Evolutionary conservation across 306 rosid species (phyloP), one percentile per base, ranked within the genome.

Genomic region (Mucuna pruriens): DNA sequence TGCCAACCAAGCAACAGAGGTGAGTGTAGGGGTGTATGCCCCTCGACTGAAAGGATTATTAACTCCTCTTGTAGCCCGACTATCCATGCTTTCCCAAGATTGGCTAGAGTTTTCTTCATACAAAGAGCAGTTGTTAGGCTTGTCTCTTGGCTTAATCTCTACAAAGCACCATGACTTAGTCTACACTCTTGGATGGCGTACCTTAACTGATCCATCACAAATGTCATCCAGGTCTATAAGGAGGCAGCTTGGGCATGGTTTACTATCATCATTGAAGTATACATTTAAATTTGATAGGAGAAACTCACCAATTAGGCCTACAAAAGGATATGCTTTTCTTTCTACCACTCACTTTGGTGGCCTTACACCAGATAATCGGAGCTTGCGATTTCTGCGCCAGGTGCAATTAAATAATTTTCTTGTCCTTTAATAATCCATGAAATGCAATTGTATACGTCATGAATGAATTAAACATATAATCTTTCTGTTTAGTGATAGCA

Each of bases 181-280:
- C 31, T 96, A 93, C 90, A 88, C 88, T 81, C 93, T 96, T 82
- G 99, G 98, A 70, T 93, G 98, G 98, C 97, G 97, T 75, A 89
- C 91, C 79, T 84, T 96, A 73, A 86, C 91, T n/a, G 98, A 95
- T 85, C 97, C 93, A 84, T 88, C 90, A 49, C 96, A 90, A 85
- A 88, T 92, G 94, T 90, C 99, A 51, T 93, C 97, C 63, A 92
- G 85, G 87, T 87, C 98, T 25, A 87, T 95, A 66, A 93, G 99
- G 87, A 92, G 99, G 91, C 99, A 96, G 87, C 97, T 96, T 78
- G 99, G 99, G 68, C 96, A 93, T 85, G 86, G 94, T 70, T 87
- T 96, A 80, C 90, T 93, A 23, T 96, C 99, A 40, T 90, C 96
- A 80, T 74, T 96, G 69, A 96, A 93, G 86, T 90, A 96, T 82